Evolutionary conservation across 2,329 filamentous ascomycete genomes (phyloP).

Genomic region (Onygenales sp.): DNA sequence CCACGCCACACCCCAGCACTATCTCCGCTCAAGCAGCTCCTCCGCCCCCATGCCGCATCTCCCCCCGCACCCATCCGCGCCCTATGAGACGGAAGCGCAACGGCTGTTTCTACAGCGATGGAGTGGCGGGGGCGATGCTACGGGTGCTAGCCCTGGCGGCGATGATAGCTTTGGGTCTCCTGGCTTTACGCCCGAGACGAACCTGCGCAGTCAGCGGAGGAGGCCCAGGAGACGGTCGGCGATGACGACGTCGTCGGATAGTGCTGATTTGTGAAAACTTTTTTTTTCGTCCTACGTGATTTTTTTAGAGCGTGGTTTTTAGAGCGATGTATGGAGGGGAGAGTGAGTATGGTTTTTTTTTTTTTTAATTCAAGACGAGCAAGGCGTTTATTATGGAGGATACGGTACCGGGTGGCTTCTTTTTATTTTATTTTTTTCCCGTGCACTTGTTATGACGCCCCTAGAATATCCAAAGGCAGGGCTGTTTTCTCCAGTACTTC

Average conservation of each 20-base stretch:
- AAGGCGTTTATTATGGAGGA: no score
- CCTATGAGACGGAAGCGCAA: slow-evolving; percentile 30
- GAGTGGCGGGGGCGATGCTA: slow-evolving; percentile 27
- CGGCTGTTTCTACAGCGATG: slow-evolving; percentile 29
- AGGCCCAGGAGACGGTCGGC: slow-evolving; percentile 24
- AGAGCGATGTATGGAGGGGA: no score
- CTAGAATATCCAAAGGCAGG: no score
- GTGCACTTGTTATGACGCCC: no score
- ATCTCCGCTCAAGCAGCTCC: slow-evolving; percentile 8
- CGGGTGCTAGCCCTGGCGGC: background rate
- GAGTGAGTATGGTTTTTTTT: no score
- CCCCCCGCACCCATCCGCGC: slow-evolving; percentile 13
- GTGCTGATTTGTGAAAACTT: slow-evolving; percentile 36
- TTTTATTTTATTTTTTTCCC: no score
- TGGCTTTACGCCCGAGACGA: background rate
- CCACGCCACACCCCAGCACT: background rate
- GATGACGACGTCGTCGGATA: slow-evolving; percentile 36
- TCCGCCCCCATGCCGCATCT: slow-evolving; percentile 19
- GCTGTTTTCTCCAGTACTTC: no score
- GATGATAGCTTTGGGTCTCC: background rate
- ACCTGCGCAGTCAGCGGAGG: slow-evolving; percentile 18
- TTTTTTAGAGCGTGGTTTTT: no score
- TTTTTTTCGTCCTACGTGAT: background rate
- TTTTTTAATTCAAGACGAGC: no score
- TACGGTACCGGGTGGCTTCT: no score